Conservation (phyloP, 352 stramenopile species). For the Thraustotheca clavata region DNA sequence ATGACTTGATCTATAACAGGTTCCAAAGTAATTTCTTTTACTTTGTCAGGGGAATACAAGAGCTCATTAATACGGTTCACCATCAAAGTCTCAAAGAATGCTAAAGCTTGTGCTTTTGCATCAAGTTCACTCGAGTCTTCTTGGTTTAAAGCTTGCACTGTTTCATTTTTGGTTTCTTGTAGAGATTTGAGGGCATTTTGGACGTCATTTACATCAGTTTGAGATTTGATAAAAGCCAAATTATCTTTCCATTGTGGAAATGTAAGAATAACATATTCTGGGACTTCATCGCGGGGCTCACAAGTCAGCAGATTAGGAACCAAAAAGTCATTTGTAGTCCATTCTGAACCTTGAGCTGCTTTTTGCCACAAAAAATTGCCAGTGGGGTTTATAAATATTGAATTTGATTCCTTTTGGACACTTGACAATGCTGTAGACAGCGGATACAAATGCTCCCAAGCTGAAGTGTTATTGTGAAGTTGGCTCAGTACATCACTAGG, state of each 20-base stretch:
- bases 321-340: not conserved
- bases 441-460: not conserved
- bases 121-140: no score
- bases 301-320: not conserved
- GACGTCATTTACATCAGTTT: not conserved
- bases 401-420: no score
- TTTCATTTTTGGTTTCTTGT: not conserved
- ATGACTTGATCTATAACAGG: no score
- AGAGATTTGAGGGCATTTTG: not conserved
- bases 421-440: not conserved
- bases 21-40: no score
- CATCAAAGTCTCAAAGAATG: constrained; percentile 18
- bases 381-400: not conserved
- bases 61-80: no score
- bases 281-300: not conserved
- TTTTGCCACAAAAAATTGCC: not conserved
- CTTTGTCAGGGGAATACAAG: no score
- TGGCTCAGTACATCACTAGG: not conserved
- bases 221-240: not conserved
- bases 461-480: not conserved
- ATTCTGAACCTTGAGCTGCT: not conserved
- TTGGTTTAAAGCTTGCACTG: no score
- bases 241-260: constrained; percentile 17
- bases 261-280: not conserved
- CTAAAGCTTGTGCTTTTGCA: no score